Base-by-base conservation (phyloP, 1,284 basidiomycete genomes). In the Rhodotorula sp. region DNA sequence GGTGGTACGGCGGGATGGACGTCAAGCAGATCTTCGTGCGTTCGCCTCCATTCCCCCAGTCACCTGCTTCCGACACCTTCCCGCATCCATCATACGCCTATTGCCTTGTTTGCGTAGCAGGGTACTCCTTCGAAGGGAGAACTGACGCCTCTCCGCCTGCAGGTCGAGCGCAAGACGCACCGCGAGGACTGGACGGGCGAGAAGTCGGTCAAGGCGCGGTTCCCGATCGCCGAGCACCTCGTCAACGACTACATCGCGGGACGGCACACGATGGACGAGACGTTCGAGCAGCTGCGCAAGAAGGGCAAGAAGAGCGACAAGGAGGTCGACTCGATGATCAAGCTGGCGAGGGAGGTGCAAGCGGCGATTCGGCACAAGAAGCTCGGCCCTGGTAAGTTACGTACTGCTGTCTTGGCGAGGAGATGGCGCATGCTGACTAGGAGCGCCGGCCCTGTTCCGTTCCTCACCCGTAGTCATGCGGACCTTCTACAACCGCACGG, bases 131-230 rank as follows among this genome's bases (percentile, higher is more conserved):
- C 36, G 19, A 39, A 25, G 15, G 56, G 13, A n/a, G 41, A 7
- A n/a, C 56, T 59, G n/a, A 53, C 12, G 25, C 5, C 10, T 36
- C 25, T 17, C 34, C 13, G 1, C 27, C 0, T 15, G 17, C 60
- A 75, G 74, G 74, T 99, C 57, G 96, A 99, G 85, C 92, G 97
- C 71, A 99, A 99, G 84, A 99, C 97, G 0, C 96, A 99, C 81
- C 88, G 95, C 64, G 96, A 99, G 83, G 96, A 99, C 82, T 99
- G 97, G 96, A 99, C 97, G 0, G 96, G 96, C 46, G 96, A 99
- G 83, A 99, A 98, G 83, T 96, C 92, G 27, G 96, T 99, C 81
- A 99, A 99, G 83, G 93, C 96, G 41, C 92, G 96, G 15, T 98
- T 99, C 84, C 90, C 94, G 2, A 91, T 99, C 83, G 96, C 97